phyloP scores from a whole-genome alignment of 805 yeast species.

The Candida wancherniae region DNA sequence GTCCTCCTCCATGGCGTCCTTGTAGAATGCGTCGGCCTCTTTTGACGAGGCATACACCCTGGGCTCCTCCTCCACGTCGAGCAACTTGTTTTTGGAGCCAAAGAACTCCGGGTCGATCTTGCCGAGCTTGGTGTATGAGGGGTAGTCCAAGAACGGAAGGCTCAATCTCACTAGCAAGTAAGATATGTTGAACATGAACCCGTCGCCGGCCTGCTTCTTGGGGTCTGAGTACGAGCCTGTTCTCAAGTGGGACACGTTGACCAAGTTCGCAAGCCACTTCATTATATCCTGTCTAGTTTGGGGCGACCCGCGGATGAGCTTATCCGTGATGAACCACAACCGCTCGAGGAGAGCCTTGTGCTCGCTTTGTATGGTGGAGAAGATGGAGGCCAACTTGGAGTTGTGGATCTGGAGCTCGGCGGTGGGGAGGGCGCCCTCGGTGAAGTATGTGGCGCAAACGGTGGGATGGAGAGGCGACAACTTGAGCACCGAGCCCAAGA shows the following conservation, averaged over 20 bases:
- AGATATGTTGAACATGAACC: constrained; percentile 74
- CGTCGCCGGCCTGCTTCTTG: constrained; percentile 65
- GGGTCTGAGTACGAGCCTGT: constrained; percentile 79
- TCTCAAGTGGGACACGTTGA: constrained; percentile 83
- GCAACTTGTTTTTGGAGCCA: constrained; percentile 41
- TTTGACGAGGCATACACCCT: constrained; percentile 70
- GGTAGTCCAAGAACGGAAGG: constrained; percentile 72
- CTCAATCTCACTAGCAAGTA: constrained; percentile 65
- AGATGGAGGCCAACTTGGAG: constrained; percentile 46
- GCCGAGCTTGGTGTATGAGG: constrained; percentile 60
- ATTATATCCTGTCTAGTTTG: constrained; percentile 60
- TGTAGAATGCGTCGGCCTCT: constrained; percentile 60
- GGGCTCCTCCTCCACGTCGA: constrained; percentile 77
- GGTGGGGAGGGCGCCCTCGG: constrained; percentile 18
- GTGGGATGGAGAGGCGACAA: constrained; percentile 66
- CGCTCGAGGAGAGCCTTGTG: constrained; percentile 55
- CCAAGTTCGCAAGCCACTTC: constrained; percentile 63
- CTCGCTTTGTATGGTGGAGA: constrained; percentile 48
- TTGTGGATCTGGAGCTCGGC: constrained; percentile 37
- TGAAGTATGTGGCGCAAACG: constrained; percentile 45
- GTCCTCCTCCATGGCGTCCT: constrained; percentile 32
- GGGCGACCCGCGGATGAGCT: constrained; percentile 68
- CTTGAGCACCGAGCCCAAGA: constrained; percentile 73
- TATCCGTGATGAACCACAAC: constrained; percentile 65
- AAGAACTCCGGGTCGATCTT: constrained; percentile 74